Percentiles rank a stretch among this genome's conserved stretches.
Evolutionary conservation across 148 eudicot species (phyloP).

Genomic region (Vaccinium darrowii): DNA sequence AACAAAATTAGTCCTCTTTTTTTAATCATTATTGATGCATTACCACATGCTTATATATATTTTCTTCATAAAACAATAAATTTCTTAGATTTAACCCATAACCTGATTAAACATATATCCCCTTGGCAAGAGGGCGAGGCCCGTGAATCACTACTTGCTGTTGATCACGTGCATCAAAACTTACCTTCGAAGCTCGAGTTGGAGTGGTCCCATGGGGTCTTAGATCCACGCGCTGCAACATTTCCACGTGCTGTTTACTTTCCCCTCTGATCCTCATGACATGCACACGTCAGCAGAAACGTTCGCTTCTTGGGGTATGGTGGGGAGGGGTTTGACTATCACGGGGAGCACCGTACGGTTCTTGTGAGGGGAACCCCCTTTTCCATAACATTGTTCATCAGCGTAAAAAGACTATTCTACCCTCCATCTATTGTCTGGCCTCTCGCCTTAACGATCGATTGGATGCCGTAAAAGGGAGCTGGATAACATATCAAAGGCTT

Average conservation of each 20-base stretch:
- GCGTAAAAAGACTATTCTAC: not conserved
- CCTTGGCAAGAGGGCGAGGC: not conserved
- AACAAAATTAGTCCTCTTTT: too few species aligned
- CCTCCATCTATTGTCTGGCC: not conserved
- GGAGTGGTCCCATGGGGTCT: not conserved
- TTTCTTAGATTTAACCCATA: too few species aligned
- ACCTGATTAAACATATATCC: too few species aligned
- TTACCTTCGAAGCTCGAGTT: not conserved
- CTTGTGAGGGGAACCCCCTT: not conserved
- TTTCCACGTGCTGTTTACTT: not conserved
- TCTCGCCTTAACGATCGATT: too few species aligned
- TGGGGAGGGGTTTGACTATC: not conserved
- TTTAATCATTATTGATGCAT: too few species aligned
- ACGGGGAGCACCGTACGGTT: not conserved
- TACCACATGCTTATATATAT: too few species aligned
- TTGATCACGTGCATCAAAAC: not conserved
- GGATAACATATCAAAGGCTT: too few species aligned
- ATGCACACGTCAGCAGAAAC: not conserved
- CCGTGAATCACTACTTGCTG: not conserved
- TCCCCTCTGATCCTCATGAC: not conserved
- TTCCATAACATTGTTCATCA: not conserved
- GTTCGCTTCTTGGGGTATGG: not conserved
- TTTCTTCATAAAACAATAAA: too few species aligned
- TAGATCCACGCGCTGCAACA: constrained; percentile 1
- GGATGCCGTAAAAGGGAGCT: too few species aligned